phyloP scores from a whole-genome alignment of 2,329 filamentous ascomycete species.

The Talaromyces sp. region DNA sequence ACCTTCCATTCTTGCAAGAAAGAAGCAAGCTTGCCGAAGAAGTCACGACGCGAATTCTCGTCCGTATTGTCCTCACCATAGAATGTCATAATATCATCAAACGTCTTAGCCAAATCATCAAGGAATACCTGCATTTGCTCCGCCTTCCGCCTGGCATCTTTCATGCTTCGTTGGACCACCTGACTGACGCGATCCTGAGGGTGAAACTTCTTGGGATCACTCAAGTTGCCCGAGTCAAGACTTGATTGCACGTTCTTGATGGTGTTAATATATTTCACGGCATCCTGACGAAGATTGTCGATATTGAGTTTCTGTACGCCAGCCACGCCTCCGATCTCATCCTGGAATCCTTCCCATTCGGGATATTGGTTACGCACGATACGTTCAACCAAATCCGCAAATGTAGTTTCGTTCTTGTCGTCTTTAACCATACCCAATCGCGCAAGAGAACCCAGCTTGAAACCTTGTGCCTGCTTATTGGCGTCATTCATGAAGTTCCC shows the following conservation, averaged over 20 bases:
- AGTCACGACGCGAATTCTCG: slow-evolving; percentile 88
- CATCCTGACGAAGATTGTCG: slow-evolving; percentile 82
- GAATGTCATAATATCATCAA: slow-evolving; percentile 93
- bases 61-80: slow-evolving; percentile 92
- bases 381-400: slow-evolving; percentile 92
- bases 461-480: slow-evolving; percentile 95
- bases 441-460: slow-evolving; percentile 93
- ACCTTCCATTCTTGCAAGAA: slow-evolving; percentile 93
- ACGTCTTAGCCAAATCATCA: slow-evolving; percentile 86
- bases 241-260: slow-evolving; percentile 91
- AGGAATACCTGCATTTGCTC: slow-evolving; percentile 93
- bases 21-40: slow-evolving; percentile 87
- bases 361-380: slow-evolving; percentile 96
- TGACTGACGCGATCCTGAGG: slow-evolving; percentile 92
- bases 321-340: slow-evolving; percentile 78
- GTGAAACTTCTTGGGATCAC: slow-evolving; percentile 96
- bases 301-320: slow-evolving; percentile 87
- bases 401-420: slow-evolving; percentile 95
- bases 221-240: slow-evolving; percentile 88
- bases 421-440: slow-evolving; percentile 97
- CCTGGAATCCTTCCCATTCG: slow-evolving; percentile 84
- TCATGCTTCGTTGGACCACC: slow-evolving; percentile 90
- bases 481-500: slow-evolving; percentile 99
- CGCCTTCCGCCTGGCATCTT: slow-evolving; percentile 90
- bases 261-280: slow-evolving; percentile 89